A percentile compares a stretch with the other conserved stretches of the same genome.
These are phyloP conservation scores for Eimeria necatrix DNA, from an alignment of 169 alveolate species.

Conservation along the genomic window DNA sequence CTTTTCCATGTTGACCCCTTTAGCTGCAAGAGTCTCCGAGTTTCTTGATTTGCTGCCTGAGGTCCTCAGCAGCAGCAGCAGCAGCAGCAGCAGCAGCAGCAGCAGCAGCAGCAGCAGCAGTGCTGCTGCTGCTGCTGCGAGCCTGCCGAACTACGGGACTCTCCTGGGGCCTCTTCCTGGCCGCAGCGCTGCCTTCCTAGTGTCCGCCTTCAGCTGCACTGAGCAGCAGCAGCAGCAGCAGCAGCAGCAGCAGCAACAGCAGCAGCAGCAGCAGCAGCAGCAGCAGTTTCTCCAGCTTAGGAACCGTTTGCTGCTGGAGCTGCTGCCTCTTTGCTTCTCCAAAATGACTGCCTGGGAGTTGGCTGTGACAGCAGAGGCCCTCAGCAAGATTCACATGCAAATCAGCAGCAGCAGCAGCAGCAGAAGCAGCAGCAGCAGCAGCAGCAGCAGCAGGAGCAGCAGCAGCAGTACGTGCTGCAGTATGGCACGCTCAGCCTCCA, in stretches of 20 bases:
- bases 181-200: conserved; percentile 6
- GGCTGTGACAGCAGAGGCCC: background rate
- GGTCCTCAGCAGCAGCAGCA: background rate
- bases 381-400: background rate
- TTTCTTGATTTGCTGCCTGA: background rate
- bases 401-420: background rate
- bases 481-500: too few species aligned
- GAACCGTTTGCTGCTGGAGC: background rate
- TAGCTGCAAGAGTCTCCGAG: background rate
- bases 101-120: background rate
- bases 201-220: too few species aligned
- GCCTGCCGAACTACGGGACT: background rate
- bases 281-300: too few species aligned
- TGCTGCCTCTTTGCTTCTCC: background rate
- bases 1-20: background rate
- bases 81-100: background rate
- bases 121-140: background rate
- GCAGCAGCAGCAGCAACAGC: background rate
- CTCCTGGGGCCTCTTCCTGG: background rate
- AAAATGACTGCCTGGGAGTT: background rate
- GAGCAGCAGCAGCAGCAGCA: background rate
- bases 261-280: background rate
- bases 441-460: background rate
- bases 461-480: background rate
- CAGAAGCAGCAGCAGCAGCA: background rate